Conservation (phyloP, 1,284 basidiomycete genomes). For the Ustilago esculenta region DNA sequence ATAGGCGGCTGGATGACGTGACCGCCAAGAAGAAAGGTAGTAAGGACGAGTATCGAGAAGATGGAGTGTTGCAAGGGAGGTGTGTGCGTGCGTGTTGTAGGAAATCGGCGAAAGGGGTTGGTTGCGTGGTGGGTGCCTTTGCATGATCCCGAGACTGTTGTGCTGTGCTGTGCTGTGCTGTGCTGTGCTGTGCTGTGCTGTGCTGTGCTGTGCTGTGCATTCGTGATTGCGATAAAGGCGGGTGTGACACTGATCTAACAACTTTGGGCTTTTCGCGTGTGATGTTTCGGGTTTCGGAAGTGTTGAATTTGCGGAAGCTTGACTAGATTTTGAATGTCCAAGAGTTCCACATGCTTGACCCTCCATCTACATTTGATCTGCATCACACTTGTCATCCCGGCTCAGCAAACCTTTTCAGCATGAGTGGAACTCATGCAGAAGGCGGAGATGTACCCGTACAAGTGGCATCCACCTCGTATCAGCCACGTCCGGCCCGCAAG, state of each 20-base stretch:
- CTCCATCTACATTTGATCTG: neutral
- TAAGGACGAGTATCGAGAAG: no score
- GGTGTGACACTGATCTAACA: no score
- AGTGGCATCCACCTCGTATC: constrained; percentile 43
- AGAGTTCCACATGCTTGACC: no score
- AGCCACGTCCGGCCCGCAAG: constrained; percentile 58
- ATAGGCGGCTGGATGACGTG: no score
- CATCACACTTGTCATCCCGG: neutral
- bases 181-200: neutral
- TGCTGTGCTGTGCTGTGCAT: no score
- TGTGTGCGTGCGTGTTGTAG: constrained; percentile 7
- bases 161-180: constrained; percentile 1
- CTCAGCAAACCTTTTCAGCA: neutral
- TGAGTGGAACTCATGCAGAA: constrained; percentile 21
- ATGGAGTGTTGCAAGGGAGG: no score
- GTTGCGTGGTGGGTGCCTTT: constrained; percentile 8
- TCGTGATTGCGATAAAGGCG: no score
- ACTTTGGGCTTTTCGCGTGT: no score
- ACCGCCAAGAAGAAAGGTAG: no score
- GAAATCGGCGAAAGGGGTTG: constrained; percentile 9
- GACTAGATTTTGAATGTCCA: no score
- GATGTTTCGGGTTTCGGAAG: constrained; percentile 2
- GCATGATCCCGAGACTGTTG: neutral
- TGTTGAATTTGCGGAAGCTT: neutral
- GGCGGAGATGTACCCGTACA: constrained; percentile 3